These are phyloP conservation scores for Dichomitus squalens DNA, from an alignment of 1,284 basidiomycete genomes.

Conservation along the genomic window DNA sequence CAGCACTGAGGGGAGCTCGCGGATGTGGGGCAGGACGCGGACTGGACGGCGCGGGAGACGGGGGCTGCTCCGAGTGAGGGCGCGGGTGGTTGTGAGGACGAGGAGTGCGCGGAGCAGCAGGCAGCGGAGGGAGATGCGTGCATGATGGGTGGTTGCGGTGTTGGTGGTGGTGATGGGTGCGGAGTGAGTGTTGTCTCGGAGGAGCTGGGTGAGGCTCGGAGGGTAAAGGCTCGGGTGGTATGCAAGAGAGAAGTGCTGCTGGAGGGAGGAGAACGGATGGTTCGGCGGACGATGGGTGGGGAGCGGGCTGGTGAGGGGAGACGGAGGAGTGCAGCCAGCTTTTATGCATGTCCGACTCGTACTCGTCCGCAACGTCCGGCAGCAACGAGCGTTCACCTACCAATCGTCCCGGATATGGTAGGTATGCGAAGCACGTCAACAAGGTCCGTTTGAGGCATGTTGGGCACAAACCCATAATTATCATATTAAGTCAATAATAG, in stretches of 20 bases:
- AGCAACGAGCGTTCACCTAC: constrained; percentile 12
- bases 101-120: constrained; percentile 21
- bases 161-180: constrained; percentile 15
- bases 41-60: constrained; percentile 19
- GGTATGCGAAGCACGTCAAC: constrained; percentile 13
- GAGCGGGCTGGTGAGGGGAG: constrained; percentile 23
- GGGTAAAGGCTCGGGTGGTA: constrained; percentile 1
- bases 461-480: constrained; percentile 9
- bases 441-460: constrained; percentile 7
- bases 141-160: constrained; percentile 21
- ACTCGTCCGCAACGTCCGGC: constrained; percentile 16
- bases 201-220: constrained; percentile 15
- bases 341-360: constrained; percentile 17
- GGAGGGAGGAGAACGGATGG: constrained; percentile 11
- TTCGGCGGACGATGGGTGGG: constrained; percentile 8
- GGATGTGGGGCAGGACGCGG: constrained; percentile 29
- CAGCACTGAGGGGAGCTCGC: constrained; percentile 69
- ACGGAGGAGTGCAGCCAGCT: constrained; percentile 21
- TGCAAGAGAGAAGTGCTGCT: constrained; percentile 8
- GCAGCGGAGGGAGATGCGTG: constrained; percentile 20
- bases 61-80: constrained; percentile 16
- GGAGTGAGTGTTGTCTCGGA: constrained; percentile 8
- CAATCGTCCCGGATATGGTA: constrained; percentile 12
- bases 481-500: constrained; percentile 14
- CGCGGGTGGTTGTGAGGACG: constrained; percentile 17